Conservation (phyloP, 495 filamentous ascomycete species). For the Aspergillus haitiensis region DNA sequence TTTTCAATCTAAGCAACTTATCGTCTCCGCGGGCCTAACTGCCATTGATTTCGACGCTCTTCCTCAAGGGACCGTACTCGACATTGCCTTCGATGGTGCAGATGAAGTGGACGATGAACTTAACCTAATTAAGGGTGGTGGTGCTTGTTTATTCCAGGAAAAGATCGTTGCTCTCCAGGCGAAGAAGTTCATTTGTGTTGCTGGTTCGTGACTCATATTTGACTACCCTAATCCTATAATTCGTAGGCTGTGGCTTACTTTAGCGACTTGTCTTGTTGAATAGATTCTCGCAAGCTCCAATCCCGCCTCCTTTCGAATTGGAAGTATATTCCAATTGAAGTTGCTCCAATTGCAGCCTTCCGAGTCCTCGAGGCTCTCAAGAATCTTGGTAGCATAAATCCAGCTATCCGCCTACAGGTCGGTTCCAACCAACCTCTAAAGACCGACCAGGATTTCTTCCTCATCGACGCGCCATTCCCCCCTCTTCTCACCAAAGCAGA, state of each 20-base stretch:
- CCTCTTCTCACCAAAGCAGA: constrained; percentile 65
- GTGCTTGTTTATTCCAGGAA: constrained; percentile 96
- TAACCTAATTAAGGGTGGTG: constrained; percentile 97
- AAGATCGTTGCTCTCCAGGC: constrained; percentile 88
- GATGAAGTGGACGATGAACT: constrained; percentile 95
- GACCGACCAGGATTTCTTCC: constrained; percentile 92
- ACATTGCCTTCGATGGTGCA: constrained; percentile 91
- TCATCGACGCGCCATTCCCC: constrained; percentile 87
- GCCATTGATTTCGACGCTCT: constrained; percentile 75
- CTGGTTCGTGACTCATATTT: constrained; percentile 54
- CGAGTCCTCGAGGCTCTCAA: constrained; percentile 67
- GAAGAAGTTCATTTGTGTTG: constrained; percentile 89
- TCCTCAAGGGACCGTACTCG: constrained; percentile 60
- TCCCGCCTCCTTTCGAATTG: constrained; percentile 74
- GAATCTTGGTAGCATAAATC: constrained; percentile 66
- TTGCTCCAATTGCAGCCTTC: constrained; percentile 76
- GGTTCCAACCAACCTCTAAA: constrained; percentile 76
- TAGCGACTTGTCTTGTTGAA: not conserved
- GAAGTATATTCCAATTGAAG: constrained; percentile 88
- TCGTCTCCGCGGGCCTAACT: constrained; percentile 70
- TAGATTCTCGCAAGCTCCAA: constrained; percentile 85
- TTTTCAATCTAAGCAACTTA: constrained; percentile 82
- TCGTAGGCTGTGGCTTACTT: not conserved
- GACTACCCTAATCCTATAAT: not conserved
- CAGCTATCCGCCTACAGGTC: constrained; percentile 65